Evolutionary conservation across 2,329 filamentous ascomycete species (phyloP), one percentile per base, ranked within the genome.

Genomic region (Ophiosphaerella korrae): DNA sequence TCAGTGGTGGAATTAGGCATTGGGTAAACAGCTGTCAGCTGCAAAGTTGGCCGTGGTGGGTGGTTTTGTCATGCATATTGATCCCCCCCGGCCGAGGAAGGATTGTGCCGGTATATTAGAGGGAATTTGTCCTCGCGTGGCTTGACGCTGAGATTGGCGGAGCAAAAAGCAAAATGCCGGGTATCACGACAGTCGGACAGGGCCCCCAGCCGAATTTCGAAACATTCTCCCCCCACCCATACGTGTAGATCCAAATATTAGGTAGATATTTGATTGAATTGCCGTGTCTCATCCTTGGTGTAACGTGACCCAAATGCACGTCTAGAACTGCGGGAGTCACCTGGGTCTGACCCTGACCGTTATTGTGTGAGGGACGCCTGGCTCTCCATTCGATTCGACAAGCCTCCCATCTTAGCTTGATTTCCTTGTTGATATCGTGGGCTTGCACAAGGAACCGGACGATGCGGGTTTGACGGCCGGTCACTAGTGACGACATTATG

Each of bases 401-500:
- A 40, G 32, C 11, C 14, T 37, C 38, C 46, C 42, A 26, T 31
- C 26, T 21, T 23, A 13, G 26, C 42, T 48, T 40, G 16, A 37
- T 36, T 35, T 43, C 48, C 42, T 55, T 49, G 49, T 41, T 18
- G 48, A 45, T 43, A 33, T 45, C 29, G 33, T 39, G 43, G 14
- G 29, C 12, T 39, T 16, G 31, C 14, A 37, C 37, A 45, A 50
- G 48, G 38, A 45, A 32, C 16, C 34, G 18, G 18, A 21, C 18
- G 14, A 39, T n/a, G 34, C 16, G 9, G 8, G 12, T 33, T 18
- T 26, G 6, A 35, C 7, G 26, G 26, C 36, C 36, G 23, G 36
- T 13, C 43, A 41, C 50, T 34, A 45, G 37, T 55, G 52, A 55
- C 52, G 52, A 55, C 45, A 55, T 55, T 43, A 55, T 55, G 52